Percentiles rank a stretch among this genome's conserved stretches.
These are phyloP conservation scores for Tarenaya hassleriana DNA, from an alignment of 345 rosid species.

Conservation along the genomic window DNA sequence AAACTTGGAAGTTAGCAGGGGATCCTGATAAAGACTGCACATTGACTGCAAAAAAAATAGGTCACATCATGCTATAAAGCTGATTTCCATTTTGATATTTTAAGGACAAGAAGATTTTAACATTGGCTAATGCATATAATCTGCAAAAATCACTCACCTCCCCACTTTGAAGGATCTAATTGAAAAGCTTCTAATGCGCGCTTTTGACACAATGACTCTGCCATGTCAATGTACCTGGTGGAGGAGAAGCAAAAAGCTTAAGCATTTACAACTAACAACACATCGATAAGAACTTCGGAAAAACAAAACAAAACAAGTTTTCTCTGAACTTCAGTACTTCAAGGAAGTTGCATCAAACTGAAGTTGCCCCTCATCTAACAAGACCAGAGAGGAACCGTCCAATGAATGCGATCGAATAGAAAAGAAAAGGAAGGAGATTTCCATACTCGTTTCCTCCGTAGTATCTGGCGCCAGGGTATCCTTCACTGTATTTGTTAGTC, in stretches of 20 bases:
- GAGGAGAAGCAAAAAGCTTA: conserved; percentile 12
- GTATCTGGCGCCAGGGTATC: conserved; percentile 94
- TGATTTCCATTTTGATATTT: too few species aligned
- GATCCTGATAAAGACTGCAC: conserved; percentile 96
- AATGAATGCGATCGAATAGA: neutral
- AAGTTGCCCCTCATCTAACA: neutral
- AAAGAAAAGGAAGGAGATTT: neutral
- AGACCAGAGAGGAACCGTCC: too few species aligned
- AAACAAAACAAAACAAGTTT: neutral
- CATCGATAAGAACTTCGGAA: neutral
- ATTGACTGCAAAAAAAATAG: conserved; percentile 56
- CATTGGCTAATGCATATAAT: too few species aligned
- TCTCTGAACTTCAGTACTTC: too few species aligned
- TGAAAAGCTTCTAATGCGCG: conserved; percentile 86
- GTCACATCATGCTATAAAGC: too few species aligned
- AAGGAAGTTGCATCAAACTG: too few species aligned
- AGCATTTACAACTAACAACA: conserved; percentile 4
- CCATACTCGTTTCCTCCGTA: conserved; percentile 95
- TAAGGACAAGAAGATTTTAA: too few species aligned
- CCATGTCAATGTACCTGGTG: conserved; percentile 88
- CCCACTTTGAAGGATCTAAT: conserved; percentile 93
- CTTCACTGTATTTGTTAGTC: conserved; percentile 97
- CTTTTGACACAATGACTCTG: conserved; percentile 80
- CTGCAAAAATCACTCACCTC: conserved; percentile 74
- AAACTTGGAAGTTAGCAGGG: conserved; percentile 91